A percentile compares a stretch with the other conserved stretches of the same genome.
Evolutionary conservation across 1,284 basidiomycete species (phyloP).

Genomic region (Puccinia polysora): DNA sequence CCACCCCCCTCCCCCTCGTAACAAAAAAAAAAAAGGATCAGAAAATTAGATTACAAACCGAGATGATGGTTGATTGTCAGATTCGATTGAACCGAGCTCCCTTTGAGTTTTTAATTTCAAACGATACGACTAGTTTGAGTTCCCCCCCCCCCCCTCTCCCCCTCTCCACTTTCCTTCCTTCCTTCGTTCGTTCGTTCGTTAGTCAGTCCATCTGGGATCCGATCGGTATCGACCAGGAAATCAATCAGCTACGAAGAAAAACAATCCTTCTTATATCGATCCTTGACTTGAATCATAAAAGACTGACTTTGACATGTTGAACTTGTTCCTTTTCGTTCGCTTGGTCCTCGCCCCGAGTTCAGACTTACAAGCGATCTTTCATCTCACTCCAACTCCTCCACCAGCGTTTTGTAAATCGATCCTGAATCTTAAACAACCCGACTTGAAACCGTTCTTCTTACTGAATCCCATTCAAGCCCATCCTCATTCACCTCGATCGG

Average conservation of each 20-base stretch:
- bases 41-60: constrained; percentile 23
- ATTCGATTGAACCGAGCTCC: constrained; percentile 29
- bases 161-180: background rate
- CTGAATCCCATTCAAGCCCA: no score
- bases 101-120: constrained; percentile 32
- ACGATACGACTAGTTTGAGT: constrained; percentile 36
- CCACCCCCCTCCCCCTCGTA: background rate
- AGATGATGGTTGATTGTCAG: constrained; percentile 26
- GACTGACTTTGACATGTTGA: no score
- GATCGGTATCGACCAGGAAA: background rate
- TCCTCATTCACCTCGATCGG: no score
- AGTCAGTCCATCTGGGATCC: no score
- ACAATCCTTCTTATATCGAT: background rate
- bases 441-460: background rate
- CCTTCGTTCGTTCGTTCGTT: background rate
- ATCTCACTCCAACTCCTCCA: constrained; percentile 19
- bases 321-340: background rate
- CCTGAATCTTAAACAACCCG: background rate
- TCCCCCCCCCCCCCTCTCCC: background rate
- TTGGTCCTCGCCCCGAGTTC: background rate
- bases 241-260: background rate
- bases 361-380: constrained; percentile 41
- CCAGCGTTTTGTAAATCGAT: background rate
- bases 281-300: no score
- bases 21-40: constrained; percentile 9